Evolutionary conservation across 371 early-diverging fungal species (phyloP).

Genomic region (Syncephalastrum sp.): DNA sequence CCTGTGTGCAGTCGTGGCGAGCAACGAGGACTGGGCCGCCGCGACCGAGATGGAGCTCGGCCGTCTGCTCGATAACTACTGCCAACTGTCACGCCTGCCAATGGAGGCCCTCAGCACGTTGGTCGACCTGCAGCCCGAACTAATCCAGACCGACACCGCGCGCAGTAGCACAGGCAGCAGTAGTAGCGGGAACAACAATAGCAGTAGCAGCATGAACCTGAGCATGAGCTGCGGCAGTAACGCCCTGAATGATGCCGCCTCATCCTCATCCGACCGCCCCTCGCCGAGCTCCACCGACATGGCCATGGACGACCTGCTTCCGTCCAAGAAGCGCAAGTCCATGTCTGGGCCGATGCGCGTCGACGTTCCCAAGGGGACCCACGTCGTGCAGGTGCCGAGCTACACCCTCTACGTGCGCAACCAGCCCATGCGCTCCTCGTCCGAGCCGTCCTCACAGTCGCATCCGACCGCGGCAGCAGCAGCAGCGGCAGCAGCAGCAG

Average conservation of each 20-base stretch:
- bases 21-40: conserved; percentile 42
- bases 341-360: conserved; percentile 8
- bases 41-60: conserved; percentile 34
- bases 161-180: neutral
- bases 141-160: conserved; percentile 15
- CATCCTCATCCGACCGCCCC: conserved; percentile 3
- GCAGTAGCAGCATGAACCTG: neutral
- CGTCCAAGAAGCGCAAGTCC: conserved; percentile 32
- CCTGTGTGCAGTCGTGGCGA: conserved; percentile 39
- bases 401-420: conserved; percentile 33
- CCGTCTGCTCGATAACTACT: conserved; percentile 30
- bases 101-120: conserved; percentile 14
- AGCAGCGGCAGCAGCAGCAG: conserved; percentile 10
- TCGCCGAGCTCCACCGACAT: conserved; percentile 12
- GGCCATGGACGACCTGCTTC: conserved; percentile 15
- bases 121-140: conserved; percentile 16
- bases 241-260: conserved; percentile 2
- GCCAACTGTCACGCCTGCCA: conserved; percentile 19
- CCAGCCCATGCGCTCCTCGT: conserved; percentile 23
- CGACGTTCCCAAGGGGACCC: conserved; percentile 38
- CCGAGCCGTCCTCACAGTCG: conserved; percentile 21
- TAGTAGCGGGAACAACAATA: too few species aligned
- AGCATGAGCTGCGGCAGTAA: neutral
- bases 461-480: conserved; percentile 1
- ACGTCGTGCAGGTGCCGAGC: conserved; percentile 33